Evolutionary conservation across 2,329 filamentous ascomycete genomes (phyloP), one percentile per base, ranked within the genome.

Genomic region (Arthrinium phaeospermum): DNA sequence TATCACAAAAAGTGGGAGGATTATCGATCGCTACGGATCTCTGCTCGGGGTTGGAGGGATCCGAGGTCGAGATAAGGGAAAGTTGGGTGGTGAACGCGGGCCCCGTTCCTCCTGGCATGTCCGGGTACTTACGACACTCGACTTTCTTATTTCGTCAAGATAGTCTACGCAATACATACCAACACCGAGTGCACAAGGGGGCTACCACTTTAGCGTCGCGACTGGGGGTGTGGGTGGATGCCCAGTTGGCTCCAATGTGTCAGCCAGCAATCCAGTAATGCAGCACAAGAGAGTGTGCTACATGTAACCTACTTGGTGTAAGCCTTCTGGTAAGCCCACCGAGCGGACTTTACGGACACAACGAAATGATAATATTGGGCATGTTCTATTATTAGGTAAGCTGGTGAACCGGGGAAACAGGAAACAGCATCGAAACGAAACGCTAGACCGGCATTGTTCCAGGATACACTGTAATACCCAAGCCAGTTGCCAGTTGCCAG

Each of bases 121-220:
- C 34, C 57, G 57, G 22, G 22, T 37, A 19, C 57, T n/a, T 41
- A 64, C 57, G 57, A 64, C 57, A 61, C 53, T 34, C 51, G 53
- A 34, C 53, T 61, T 34, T 61, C 53, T 61, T 34, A 61, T 64
- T 64, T 41, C 44, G 24, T 53, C 45, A 47, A 67, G 45, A 67
- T 69, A 69, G 67, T 61, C 67, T 70, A 69, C 71, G 67, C 71
- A 67, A 72, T 70, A 70, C 53, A 61, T 41, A 67, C 30, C 19
- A 24, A 24, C 14, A 45, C 61, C n/a, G 27, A 67, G n/a, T n/a
- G 37, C 10, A 14, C 49, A 53, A 27, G 49, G 51, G 51, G 51
- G 53, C 19, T 19, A 22, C 34, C 53, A 37, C 53, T 61, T 37
- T 61, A 61, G 53, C 53, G 53, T 34, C 53, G 16, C 8, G 53